Conservation (phyloP, 2,329 filamentous ascomycete genomes). For the Fusarium sp. region DNA sequence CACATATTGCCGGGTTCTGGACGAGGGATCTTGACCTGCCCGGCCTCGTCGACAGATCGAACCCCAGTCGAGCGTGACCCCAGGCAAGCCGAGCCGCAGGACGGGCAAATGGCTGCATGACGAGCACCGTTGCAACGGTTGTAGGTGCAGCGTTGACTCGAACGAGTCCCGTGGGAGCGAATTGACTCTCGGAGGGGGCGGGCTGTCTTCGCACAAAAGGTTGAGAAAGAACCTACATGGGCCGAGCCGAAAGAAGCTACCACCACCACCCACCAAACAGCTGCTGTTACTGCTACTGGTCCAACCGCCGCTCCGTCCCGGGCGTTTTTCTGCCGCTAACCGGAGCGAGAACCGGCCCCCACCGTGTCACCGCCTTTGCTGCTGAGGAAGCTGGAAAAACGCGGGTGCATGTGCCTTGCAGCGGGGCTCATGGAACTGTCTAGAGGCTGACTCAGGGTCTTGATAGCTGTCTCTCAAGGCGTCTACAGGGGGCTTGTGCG, state of each 20-base stretch:
- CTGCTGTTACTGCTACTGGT: slow-evolving; percentile 9
- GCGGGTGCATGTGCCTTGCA: background rate
- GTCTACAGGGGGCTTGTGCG: slow-evolving; percentile 12
- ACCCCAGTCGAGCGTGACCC: slow-evolving; percentile 45
- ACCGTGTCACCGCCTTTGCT: slow-evolving; percentile 39
- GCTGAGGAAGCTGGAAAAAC: slow-evolving; percentile 1
- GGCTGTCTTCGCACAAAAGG: slow-evolving; percentile 20
- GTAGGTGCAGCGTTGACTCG: slow-evolving; percentile 25
- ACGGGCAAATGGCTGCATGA: slow-evolving; percentile 53
- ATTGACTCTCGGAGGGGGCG: slow-evolving; percentile 13
- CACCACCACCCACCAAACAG: slow-evolving; percentile 9
- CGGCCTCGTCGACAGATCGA: slow-evolving; percentile 39
- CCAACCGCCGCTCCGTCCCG: slow-evolving; percentile 36
- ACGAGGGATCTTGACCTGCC: slow-evolving; percentile 24
- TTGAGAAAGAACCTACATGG: slow-evolving; percentile 37
- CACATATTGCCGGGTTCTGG: slow-evolving; percentile 34
- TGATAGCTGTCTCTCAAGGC: slow-evolving; percentile 6
- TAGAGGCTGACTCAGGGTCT: slow-evolving; percentile 17
- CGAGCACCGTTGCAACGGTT: slow-evolving; percentile 24
- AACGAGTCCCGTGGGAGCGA: slow-evolving; percentile 12
- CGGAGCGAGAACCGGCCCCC: slow-evolving; percentile 11
- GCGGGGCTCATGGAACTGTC: slow-evolving; percentile 4
- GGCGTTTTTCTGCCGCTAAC: slow-evolving; percentile 43
- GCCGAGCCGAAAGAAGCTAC: slow-evolving; percentile 37
- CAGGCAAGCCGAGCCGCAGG: slow-evolving; percentile 47